Base-by-base conservation (phyloP, 2,329 filamentous ascomycete genomes). In the Clarireedia homoeocarpa region DNA sequence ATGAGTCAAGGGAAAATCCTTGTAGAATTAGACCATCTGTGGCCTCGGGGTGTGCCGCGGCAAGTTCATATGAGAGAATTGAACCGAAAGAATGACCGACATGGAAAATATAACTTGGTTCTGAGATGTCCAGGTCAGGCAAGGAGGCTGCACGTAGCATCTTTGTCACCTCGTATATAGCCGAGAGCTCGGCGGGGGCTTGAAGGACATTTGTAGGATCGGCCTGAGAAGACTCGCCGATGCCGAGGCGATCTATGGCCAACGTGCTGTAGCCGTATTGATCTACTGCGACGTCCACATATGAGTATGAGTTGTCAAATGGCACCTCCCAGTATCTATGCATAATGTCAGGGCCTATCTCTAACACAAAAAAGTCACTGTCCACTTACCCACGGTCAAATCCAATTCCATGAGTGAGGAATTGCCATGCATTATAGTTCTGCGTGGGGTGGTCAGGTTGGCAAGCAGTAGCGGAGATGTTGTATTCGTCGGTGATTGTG, bases 321-420 rank as follows among this genome's bases (percentile, higher is more conserved):
- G 30, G 48, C 15, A 52, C 5, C 24, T 55, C 53, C 48, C 53
- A 55, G 9, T 55, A 55, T 27, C 53, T 51, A 30, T 30, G n/a
- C 39, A 44, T 27, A 15, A 15, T 10, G 20, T 47, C 15, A 47
- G 44, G 46, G 30, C 9, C 15, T 5, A 15, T 38, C 2, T 10
- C 23, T 20, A 17, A 12, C 12, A 27, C 6, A 1, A 6, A 30
- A 9, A 49, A 30, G 23, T 15, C 23, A 23, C 9, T 10, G 23
- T 44, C 14, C 45, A 34, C 53, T 38, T 23, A 55, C 53, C 40
- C 6, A 24, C 40, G 30, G 39, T 55, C 53, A 20, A 26, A 55
- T 6, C 53, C 53, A 30, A 55, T 34, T 20, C 48, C 53, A 51
- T 51, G 53, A 24, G 53, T 55, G n/a, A 55, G 47, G 5, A 51